phyloP scores from a whole-genome alignment of 2,329 filamentous ascomycete species.

The Hypoxylon sp. region DNA sequence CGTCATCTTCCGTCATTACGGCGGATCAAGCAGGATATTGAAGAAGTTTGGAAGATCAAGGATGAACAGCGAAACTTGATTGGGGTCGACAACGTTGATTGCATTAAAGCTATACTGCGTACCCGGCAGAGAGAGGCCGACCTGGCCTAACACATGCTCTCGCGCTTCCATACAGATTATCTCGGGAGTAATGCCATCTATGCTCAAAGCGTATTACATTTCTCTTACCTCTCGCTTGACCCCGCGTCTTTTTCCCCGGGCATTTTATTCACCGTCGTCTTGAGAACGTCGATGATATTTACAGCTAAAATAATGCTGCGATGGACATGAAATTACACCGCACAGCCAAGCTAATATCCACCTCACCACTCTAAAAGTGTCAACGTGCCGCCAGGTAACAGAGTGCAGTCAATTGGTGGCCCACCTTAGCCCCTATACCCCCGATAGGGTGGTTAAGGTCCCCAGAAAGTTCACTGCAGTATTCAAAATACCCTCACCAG shows the following conservation, averaged over 20 bases:
- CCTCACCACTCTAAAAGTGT: neutral
- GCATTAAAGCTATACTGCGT: constrained; percentile 47
- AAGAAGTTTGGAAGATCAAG: constrained; percentile 51
- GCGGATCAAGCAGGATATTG: constrained; percentile 50
- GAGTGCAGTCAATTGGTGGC: neutral
- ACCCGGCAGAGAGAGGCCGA: constrained; percentile 46
- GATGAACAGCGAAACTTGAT: constrained; percentile 47
- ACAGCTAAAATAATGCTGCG: neutral
- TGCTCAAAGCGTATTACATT: neutral
- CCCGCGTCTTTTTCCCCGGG: neutral
- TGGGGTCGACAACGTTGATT: constrained; percentile 52
- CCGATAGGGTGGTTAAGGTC: neutral
- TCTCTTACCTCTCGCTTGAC: neutral
- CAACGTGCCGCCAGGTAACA: neutral
- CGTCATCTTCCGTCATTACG: constrained; percentile 50
- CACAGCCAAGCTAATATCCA: neutral
- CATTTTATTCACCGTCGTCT: neutral
- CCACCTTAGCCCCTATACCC: neutral
- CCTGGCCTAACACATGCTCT: constrained; percentile 18
- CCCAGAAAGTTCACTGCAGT: neutral
- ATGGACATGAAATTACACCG: neutral
- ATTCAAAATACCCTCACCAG: neutral
- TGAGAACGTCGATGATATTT: neutral
- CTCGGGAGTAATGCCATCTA: neutral
- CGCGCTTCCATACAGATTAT: neutral